phyloP scores from a whole-genome alignment of 192 early-diverging fungal species.

The Umbelopsis sp. region DNA sequence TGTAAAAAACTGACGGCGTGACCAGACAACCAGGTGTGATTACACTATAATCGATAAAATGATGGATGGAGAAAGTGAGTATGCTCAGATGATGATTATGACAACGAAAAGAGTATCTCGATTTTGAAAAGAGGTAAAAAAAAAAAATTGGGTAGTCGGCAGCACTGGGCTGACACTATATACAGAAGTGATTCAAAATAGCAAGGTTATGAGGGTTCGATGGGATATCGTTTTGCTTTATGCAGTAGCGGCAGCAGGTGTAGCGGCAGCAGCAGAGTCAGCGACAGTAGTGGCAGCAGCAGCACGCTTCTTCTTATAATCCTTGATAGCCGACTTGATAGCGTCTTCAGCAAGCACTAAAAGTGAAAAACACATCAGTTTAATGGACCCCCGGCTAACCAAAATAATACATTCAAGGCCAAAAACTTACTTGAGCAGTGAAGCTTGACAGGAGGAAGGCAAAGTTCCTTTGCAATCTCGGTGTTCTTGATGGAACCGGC shows the following conservation, averaged over 20 bases:
- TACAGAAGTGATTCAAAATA: background rate
- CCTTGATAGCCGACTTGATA: slow-evolving; percentile 97
- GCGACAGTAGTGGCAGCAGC: background rate
- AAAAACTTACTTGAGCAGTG: slow-evolving; percentile 91
- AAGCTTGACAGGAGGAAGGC: slow-evolving; percentile 94
- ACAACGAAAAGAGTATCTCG: background rate
- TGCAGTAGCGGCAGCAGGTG: slow-evolving; percentile 13
- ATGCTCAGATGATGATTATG: background rate
- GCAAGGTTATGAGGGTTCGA: background rate
- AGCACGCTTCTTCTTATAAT: slow-evolving; percentile 86
- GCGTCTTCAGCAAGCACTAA: slow-evolving; percentile 98
- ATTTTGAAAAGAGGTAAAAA: background rate
- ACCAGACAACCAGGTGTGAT: slow-evolving; percentile 9
- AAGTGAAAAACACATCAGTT: slow-evolving; percentile 13
- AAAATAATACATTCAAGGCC: slow-evolving; percentile 2
- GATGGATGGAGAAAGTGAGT: background rate
- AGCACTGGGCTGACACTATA: slow-evolving; percentile 16
- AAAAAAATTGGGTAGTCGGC: slow-evolving; percentile 2
- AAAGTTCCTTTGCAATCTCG: slow-evolving; percentile 95
- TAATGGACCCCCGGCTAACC: background rate
- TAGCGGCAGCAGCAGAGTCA: background rate
- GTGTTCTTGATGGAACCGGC: slow-evolving; percentile 94
- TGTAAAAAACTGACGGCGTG: background rate
- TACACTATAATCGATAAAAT: slow-evolving; percentile 3
- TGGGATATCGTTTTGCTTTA: background rate